Base-by-base conservation (phyloP, 2,329 filamentous ascomycete species). In the Colletotrichum sp. region DNA sequence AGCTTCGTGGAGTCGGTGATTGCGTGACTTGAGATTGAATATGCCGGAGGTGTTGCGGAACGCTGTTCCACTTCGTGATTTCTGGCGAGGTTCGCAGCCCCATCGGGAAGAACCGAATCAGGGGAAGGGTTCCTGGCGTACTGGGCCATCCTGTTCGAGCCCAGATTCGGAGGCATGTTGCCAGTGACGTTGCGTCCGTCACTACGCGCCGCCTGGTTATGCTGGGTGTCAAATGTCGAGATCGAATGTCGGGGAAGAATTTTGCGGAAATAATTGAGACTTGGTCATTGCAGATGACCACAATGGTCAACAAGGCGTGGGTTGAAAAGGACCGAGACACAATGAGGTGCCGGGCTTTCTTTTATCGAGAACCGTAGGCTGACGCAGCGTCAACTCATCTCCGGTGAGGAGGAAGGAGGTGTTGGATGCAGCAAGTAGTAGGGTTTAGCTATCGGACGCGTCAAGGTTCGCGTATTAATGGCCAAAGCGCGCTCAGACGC, bases 1-100 rank as follows among this genome's bases (percentile, higher is more conserved):
- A 86, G 79, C 73, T 82, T 84, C 61, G 83, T 81, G 58, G 83
- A 80, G 69, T 85, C 82, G 48, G 82, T 80, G 36, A 81, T 73
- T n/a, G 79, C 76, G 36, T 82, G 82, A 24, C 81, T 79, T 13
- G 43, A 52, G 14, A 7, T 55, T 26, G 26, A 18, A 55, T 32
- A 61, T 30, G 59, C 32, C 36, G 61, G 61, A 24, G 38, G n/a
- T 16, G 38, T 52, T 52, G 30, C 36, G 30, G 63, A 43, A 14
- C 26, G 74, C 43, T 63, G 66, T 32, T 73, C 68, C 14, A 18
- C 58, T 13, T 55, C n/a, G 18, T 62, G 67, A n/a, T 56, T 58
- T 32, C 21, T 71, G 55, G 38, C 8, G 10, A 32, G 59, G n/a
- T 61, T 59, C 21, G 52, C 26, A 52, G 32, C 61, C 21, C 58